Percentiles rank a stretch among this genome's conserved stretches.
These are phyloP conservation scores for Exophiala lecanii-corni DNA, from an alignment of 2,329 filamentous ascomycete genomes.

Conservation along the genomic window DNA sequence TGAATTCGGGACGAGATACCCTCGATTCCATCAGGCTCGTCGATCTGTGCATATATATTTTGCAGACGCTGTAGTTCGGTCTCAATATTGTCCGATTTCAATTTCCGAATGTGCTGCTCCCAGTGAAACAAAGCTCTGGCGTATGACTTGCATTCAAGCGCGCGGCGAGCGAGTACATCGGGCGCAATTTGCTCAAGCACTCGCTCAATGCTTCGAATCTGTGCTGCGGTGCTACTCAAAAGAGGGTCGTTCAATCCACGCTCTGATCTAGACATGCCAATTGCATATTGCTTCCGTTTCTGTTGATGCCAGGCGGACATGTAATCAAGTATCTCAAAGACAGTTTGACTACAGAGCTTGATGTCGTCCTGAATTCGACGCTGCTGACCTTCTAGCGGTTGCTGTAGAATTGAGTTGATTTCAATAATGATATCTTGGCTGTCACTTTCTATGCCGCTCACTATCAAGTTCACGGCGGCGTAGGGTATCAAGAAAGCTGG, in stretches of 20 bases:
- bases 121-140: conserved; percentile 89
- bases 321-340: conserved; percentile 89
- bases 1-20: conserved; percentile 85
- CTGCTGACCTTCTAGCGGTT: conserved; percentile 52
- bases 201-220: conserved; percentile 63
- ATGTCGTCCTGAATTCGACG: conserved; percentile 65
- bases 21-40: conserved; percentile 94
- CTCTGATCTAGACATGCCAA: conserved; percentile 14
- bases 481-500: conserved; percentile 87
- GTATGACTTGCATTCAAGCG: conserved; percentile 91
- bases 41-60: conserved; percentile 93
- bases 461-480: conserved; percentile 73
- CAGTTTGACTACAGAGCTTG: conserved; percentile 83
- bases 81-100: conserved; percentile 47
- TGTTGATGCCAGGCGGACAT: conserved; percentile 83
- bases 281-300: conserved; percentile 52
- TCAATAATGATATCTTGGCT: conserved; percentile 65
- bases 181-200: conserved; percentile 67
- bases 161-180: conserved; percentile 71
- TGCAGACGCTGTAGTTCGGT: conserved; percentile 72
- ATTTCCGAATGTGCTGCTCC: conserved; percentile 74
- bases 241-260: conserved; percentile 18
- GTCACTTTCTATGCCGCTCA: conserved; percentile 63
- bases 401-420: conserved; percentile 66
- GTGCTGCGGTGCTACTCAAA: conserved; percentile 26